These are phyloP conservation scores for Kodamaea alishanica DNA, from an alignment of 1,139 yeast genomes.

Conservation along the genomic window DNA sequence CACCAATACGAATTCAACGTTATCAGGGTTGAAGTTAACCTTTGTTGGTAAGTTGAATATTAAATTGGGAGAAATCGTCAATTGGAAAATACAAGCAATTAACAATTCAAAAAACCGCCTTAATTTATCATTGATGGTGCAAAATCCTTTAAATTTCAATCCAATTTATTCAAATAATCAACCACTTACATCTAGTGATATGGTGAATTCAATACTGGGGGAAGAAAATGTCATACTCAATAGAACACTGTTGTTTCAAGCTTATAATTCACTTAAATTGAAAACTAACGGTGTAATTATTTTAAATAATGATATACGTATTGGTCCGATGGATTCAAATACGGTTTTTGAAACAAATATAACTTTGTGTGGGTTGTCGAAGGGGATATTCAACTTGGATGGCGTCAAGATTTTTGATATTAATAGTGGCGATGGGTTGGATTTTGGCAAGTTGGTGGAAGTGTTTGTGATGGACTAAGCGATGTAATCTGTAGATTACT, in stretches of 20 bases:
- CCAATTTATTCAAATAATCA: conserved; percentile 12
- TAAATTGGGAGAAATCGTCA: conserved; percentile 55
- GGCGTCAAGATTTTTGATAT: conserved; percentile 66
- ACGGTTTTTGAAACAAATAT: conserved; percentile 64
- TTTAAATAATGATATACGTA: conserved; percentile 60
- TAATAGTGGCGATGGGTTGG: conserved; percentile 63
- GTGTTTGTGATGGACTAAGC: conserved; percentile 52
- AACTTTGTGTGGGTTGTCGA: conserved; percentile 56
- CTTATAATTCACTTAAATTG: conserved; percentile 37
- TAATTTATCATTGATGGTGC: conserved; percentile 41
- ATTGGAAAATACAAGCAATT: conserved; percentile 66
- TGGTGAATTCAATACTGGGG: conserved; percentile 4
- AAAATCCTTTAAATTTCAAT: conserved; percentile 25
- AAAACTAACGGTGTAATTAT: conserved; percentile 51
- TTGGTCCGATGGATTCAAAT: conserved; percentile 61
- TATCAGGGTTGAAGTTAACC: conserved; percentile 54
- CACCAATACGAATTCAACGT: conserved; percentile 27
- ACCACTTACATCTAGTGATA: conserved; percentile 1
- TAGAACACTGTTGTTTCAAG: conserved; percentile 24
- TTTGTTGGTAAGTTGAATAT: conserved; percentile 64
- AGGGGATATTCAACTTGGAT: conserved; percentile 62
- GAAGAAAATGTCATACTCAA: conserved; percentile 19
- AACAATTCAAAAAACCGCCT: conserved; percentile 50
- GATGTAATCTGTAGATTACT: background rate
- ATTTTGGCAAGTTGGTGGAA: conserved; percentile 68